Evolutionary conservation across 2,329 filamentous ascomycete species (phyloP), one percentile per base, ranked within the genome.

Genomic region (Arthrobotrys entomopaga): DNA sequence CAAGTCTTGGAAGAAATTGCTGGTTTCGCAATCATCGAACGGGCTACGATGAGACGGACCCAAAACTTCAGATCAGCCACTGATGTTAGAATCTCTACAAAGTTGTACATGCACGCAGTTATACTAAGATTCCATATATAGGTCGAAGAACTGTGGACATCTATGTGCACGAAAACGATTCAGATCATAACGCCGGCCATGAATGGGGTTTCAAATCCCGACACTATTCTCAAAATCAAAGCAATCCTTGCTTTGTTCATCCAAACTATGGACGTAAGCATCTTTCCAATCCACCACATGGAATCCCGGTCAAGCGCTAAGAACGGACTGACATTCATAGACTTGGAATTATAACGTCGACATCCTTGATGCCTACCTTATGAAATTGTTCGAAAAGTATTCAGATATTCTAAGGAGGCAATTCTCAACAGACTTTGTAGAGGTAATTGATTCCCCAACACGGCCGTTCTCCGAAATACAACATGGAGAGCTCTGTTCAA

Each of bases 121-220:
- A 46, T 34, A 54, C 15, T n/a, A 24, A 22, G 19, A 24, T 76
- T 75, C 29, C 76, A 6, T 61, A 34, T 65, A 22, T 75, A 93
- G 91, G 89, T 97, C n/a, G 95, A 99, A 80, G 95, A 98, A 82
- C 84, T 99, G 1, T 99, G 95, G 95, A 94, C 98, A 79, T 97
- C 93, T 0, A 95, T 98, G 91, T 98, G 94, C 80, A 91, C 93
- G 79, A 89, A 90, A 50, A 90, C 92, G 0, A 92, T 98, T 77
- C 87, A 86, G 7, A 84, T 98, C 54, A 96, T 96, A 76, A 89
- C 90, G 0, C 91, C 90, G 77, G 90, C 92, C 0, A 84, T 99
- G 3, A 86, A 87, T 57, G 88, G 89, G 46, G 88, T 99, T n/a
- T 89, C 88, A 70, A 95, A 96, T 80, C 93, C 95, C 11, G 93